phyloP scores from a whole-genome alignment of 768 basidiomycete genomes.

The Myochromella boudieri region DNA sequence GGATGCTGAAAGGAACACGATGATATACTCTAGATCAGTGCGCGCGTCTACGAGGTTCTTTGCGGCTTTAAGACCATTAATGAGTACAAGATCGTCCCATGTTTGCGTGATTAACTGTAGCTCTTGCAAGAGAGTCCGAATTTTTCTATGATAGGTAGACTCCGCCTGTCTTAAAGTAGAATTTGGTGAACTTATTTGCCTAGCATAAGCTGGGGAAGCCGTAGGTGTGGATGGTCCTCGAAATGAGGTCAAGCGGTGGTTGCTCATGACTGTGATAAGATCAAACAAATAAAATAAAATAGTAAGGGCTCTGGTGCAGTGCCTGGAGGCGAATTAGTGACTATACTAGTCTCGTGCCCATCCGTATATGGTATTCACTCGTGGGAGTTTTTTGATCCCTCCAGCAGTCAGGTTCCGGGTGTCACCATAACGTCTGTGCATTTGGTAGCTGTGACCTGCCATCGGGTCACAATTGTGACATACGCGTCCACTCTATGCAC shows the following conservation, averaged over 20 bases:
- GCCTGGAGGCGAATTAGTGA: too few species aligned
- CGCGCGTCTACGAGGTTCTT: slow-evolving; percentile 71
- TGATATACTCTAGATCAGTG: slow-evolving; percentile 81
- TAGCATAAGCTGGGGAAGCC: slow-evolving; percentile 57
- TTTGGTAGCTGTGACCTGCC: too few species aligned
- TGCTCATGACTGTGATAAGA: slow-evolving; percentile 15
- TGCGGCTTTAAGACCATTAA: slow-evolving; percentile 79
- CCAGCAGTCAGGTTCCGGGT: too few species aligned
- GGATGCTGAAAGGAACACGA: neutral
- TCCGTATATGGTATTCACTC: too few species aligned
- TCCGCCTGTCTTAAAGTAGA: slow-evolving; percentile 57
- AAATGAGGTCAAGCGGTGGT: slow-evolving; percentile 75
- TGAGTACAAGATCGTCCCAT: slow-evolving; percentile 82
- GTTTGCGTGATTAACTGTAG: slow-evolving; percentile 59
- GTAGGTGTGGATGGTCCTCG: slow-evolving; percentile 77
- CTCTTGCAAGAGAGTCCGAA: slow-evolving; percentile 68
- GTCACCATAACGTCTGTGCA: too few species aligned
- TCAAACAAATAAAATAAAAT: too few species aligned
- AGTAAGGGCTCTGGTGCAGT: too few species aligned
- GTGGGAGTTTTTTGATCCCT: too few species aligned
- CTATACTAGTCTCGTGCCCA: too few species aligned
- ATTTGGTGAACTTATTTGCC: slow-evolving; percentile 36
- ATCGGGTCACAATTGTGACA: too few species aligned
- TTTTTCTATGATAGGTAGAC: slow-evolving; percentile 79
- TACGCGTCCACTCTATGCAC: too few species aligned